A percentile compares a stretch with the other conserved stretches of the same genome.
phyloP scores from a whole-genome alignment of 768 basidiomycete genomes.

The Tephrocybe rancida region DNA sequence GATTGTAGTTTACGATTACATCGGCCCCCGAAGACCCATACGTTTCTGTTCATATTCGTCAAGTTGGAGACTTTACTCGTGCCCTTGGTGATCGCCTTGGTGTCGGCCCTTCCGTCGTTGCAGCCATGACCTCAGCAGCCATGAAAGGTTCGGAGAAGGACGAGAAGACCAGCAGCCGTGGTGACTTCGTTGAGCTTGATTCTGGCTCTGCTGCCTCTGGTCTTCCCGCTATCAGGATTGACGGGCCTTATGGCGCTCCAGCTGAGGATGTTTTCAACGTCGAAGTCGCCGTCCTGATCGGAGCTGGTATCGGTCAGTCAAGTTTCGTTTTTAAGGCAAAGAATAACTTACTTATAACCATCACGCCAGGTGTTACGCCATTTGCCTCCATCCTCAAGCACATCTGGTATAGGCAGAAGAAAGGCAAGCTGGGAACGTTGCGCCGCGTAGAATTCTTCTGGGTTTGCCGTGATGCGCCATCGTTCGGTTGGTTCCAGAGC shows the following conservation, averaged over 20 bases:
- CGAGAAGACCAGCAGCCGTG: constrained; percentile 52
- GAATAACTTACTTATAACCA: constrained; percentile 2
- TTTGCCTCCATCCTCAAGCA: constrained; percentile 95
- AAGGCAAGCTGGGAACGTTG: constrained; percentile 74
- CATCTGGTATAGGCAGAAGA: constrained; percentile 92
- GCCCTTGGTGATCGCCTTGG: constrained; percentile 87
- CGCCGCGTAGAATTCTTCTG: constrained; percentile 94
- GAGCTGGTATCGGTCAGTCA: constrained; percentile 85
- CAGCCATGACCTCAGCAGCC: constrained; percentile 75
- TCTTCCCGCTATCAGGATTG: constrained; percentile 76
- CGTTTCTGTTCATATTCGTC: constrained; percentile 89
- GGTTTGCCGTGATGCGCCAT: constrained; percentile 92
- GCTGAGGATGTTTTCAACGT: constrained; percentile 88
- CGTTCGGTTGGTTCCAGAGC: constrained; percentile 97
- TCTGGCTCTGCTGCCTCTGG: constrained; percentile 43
- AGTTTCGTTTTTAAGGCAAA: neutral
- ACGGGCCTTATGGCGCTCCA: constrained; percentile 93
- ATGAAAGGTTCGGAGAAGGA: constrained; percentile 78
- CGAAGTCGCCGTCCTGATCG: constrained; percentile 89
- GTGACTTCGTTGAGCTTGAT: constrained; percentile 83
- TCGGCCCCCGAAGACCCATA: constrained; percentile 95
- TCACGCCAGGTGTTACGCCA: constrained; percentile 76
- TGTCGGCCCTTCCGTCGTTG: constrained; percentile 75
- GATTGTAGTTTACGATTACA: constrained; percentile 84
- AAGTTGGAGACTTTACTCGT: constrained; percentile 88